Evolutionary conservation across 352 stramenopile genomes (phyloP), one percentile per base, ranked within the genome.

Genomic region (Phytophthora idaei): DNA sequence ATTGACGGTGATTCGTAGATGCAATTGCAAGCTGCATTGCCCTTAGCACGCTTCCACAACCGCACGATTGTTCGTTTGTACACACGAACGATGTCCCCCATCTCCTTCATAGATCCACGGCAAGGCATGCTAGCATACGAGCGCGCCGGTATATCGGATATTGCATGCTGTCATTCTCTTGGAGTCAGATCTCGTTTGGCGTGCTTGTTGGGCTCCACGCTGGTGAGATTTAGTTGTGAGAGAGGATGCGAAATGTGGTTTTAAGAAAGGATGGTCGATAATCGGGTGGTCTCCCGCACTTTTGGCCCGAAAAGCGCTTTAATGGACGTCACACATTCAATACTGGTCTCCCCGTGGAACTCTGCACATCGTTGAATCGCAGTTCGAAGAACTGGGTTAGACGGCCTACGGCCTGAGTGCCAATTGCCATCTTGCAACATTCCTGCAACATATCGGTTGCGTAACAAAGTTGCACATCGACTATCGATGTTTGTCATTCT

Each of bases 1-100:
- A 37, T 39, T 3, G 46, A 53, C 27, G 46, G 46, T 12, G 31
- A 29, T 32, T 55, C 31, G 29, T 55, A 55, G 14, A 55, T 6
- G 2, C 31, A 31, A 9, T 39, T 14, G 9, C 8, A 3, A 39
- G 3, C 34, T 12, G 46, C 28, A 39, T 53, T 31, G 3, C 4
- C 31, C 48, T 55, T 44, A 9, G 28, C n/a, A 14, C 15, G n/a
- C 29, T 42, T 28, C 31, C 48, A 42, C 15, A 41, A 15, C 5
- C 31, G 29, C 28, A 9, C 5, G 25, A 53, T 27, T 12, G 47
- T 53, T 15, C 15, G 42, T 8, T 31, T 3, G 7, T 55, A 15
- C 5, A 44, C 48, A 8, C 12, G 1, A 29, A 55, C 14, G 11
- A 42, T 27, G 31, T 5, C 15, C 2, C 29, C 31, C 14, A 44